Base-by-base conservation (phyloP, 495 filamentous ascomycete genomes). In the Lepidopterella palustris region DNA sequence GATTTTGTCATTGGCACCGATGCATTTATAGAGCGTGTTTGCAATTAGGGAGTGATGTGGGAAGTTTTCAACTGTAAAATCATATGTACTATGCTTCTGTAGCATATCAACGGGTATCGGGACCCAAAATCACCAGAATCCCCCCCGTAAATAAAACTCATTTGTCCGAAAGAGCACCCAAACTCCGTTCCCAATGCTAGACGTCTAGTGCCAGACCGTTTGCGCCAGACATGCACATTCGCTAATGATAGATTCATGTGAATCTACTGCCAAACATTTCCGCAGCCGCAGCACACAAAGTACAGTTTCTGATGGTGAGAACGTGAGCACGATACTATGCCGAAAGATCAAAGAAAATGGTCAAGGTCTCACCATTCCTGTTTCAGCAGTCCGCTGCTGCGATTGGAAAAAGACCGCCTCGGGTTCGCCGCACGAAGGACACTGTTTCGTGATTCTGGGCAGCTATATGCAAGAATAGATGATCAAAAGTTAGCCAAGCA, bases 391-490 rank as follows among this genome's bases (percentile, higher is more conserved):
- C 68, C 95, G 86, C 77, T 97, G 92, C 71, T 97, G 93, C 40
- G 90, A 96, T 77, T 98, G 93, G 79, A 97, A 98, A 74, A 95
- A 98, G 45, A 98, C 95, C 1, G 89, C 88, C 73, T 97, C 89
- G 53, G 80, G 82, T 70, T 95, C 87, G 45, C 82, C 78, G 78
- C 93, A 98, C 57, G 80, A 80, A 13, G 92, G 89, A 73, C 93
- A 98, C 52, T 78, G 76, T 72, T 87, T 87, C 66, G 87, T 86
- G 58, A 88, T 84, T 57, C 92, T 83, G 28, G 92, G 92, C 69
- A 97, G 85, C 90, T 95, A 82, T 58, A 63, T 23, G 58, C 57
- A 58, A 58, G 29, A 29, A 60, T 24, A 26, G 20, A 25, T 50
- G 65, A 29, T 56, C 20, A 31, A 9, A 29, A 59, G 65, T 68